Conservation (phyloP, 768 basidiomycete genomes). For the Pholiota molesta region DNA sequence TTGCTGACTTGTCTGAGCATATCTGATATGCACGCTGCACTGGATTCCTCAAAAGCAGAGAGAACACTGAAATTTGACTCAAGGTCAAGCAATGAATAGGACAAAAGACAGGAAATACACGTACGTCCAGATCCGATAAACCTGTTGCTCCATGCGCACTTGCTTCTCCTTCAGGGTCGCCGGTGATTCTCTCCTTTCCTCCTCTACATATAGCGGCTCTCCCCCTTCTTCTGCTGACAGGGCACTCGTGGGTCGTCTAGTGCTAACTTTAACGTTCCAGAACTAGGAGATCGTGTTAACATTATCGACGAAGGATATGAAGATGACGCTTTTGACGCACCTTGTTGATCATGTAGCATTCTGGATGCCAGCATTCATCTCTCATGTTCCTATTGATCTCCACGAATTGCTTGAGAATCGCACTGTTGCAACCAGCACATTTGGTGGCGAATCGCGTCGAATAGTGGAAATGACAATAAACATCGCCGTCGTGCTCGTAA, state of each 20-base stretch:
- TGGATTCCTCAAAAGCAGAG: conserved; percentile 98
- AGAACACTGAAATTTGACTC: conserved; percentile 61
- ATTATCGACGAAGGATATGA: conserved; percentile 1
- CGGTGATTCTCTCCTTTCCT: conserved; percentile 82
- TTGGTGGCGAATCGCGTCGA: conserved; percentile 98
- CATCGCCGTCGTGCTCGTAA: conserved; percentile 97
- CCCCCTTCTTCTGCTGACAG: conserved; percentile 51
- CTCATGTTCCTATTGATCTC: conserved; percentile 98
- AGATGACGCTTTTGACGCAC: conserved; percentile 43
- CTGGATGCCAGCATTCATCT: conserved; percentile 99
- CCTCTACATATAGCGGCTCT: conserved; percentile 66
- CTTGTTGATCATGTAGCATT: conserved; percentile 99
- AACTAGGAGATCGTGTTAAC: conserved; percentile 55
- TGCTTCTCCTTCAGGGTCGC: conserved; percentile 87
- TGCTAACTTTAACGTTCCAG: conserved; percentile 96
- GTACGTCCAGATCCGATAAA: conserved; percentile 98
- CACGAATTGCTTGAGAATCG: conserved; percentile 98
- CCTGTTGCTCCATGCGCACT: conserved; percentile 93
- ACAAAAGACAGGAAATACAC: conserved; percentile 32
- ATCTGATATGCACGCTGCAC: conserved; percentile 97
- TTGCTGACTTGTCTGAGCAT: conserved; percentile 98
- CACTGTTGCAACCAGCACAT: conserved; percentile 96
- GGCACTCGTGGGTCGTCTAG: conserved; percentile 68
- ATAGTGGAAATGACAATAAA: conserved; percentile 99
- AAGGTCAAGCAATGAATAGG: conserved; percentile 7